Conservation (phyloP, 2,329 filamentous ascomycete genomes). For the Talaromyces sp. region DNA sequence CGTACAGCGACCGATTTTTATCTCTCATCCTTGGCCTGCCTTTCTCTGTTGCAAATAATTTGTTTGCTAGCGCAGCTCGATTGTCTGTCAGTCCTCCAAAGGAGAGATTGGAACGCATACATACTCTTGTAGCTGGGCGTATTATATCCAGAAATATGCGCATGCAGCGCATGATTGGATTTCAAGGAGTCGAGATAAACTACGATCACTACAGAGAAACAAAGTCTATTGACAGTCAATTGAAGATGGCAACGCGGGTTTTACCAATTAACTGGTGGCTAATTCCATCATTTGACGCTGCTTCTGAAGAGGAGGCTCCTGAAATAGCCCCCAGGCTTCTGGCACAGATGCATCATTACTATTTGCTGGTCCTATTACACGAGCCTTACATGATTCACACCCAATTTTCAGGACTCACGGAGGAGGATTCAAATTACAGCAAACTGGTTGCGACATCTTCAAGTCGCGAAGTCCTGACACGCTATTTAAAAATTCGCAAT, state of each 20-base stretch:
- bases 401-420: too few relatives aligned
- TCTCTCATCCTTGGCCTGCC: constrained; percentile 56
- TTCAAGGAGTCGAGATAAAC: neutral
- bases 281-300: neutral
- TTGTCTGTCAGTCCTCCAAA: neutral
- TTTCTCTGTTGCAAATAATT: constrained; percentile 32
- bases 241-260: constrained; percentile 20
- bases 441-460: constrained; percentile 17
- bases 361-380: constrained; percentile 23
- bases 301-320: constrained; percentile 6
- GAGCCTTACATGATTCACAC: constrained; percentile 22
- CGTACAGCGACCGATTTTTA: constrained; percentile 51
- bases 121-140: constrained; percentile 14
- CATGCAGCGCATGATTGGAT: constrained; percentile 5
- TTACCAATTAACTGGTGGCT: constrained; percentile 20
- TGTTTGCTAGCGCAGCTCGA: neutral
- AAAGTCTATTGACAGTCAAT: constrained; percentile 18
- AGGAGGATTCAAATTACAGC: constrained; percentile 16
- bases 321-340: constrained; percentile 18
- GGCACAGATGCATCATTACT: constrained; percentile 27
- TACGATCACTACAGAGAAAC: constrained; percentile 15
- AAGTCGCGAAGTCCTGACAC: constrained; percentile 22
- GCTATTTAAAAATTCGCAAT: constrained; percentile 18
- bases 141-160: constrained; percentile 21
- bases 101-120: constrained; percentile 16